Evolutionary conservation across 495 filamentous ascomycete species (phyloP), one percentile per base, ranked within the genome.

Genomic region (Xeromyces bisporus): DNA sequence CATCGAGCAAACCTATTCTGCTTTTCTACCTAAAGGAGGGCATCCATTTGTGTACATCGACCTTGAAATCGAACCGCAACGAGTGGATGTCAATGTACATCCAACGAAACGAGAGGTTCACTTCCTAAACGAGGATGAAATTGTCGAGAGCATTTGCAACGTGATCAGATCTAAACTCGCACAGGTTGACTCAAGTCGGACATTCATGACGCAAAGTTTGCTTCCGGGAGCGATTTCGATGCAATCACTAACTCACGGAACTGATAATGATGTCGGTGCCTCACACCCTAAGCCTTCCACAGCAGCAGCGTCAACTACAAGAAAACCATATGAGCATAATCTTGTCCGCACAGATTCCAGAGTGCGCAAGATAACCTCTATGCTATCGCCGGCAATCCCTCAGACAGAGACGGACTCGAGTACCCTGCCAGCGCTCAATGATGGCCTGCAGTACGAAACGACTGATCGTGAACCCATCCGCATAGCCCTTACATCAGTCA

Each of bases 91-190:
- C 44, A 99, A 99, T 44, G 75, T 99, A 0, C 91, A 99, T 48
- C 91, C 91, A 3, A 96, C 91, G 2, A 99, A 99, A 49, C 69
- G 87, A 30, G 91, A 99, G 50, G 91, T 99, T 17, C 92, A 96
- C 47, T 96, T 99, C 48, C 66, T 99, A 3, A 93, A 96, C 39
- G 91, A 99, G 48, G 91, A 96, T 41, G 89, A 96, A 41, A 92
- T 96, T 32, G 78, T 93, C 36, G 83, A 93, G 43, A 70, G 66
- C 28, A 75, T 99, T 17, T 93, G 84, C 55, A 68, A 73, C 36
- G 75, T 81, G 30, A 76, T 96, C 29, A 71, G 80, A 27, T 62
- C 70, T 8, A 79, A 80, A 36, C 64, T 99, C 3, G 75, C 81
- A 2, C 75, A 81, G 35, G 86, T 94, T 13, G 91, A 99, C 56